phyloP scores from a whole-genome alignment of 495 filamentous ascomycete species.

The Cercophora sp. region DNA sequence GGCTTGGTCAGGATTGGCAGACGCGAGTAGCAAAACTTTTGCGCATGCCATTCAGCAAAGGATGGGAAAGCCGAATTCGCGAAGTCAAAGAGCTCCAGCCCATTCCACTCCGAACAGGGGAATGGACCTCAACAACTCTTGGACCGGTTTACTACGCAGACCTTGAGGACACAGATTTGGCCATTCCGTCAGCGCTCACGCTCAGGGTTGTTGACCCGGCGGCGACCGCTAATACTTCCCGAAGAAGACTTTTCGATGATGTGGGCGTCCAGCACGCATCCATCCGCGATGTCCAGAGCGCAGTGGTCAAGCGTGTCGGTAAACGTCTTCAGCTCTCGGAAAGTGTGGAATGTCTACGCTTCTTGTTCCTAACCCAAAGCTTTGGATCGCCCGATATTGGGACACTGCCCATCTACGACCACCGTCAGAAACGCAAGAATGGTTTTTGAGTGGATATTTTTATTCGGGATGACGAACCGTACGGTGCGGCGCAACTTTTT shows the following conservation, averaged over 20 bases:
- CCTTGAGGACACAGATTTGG: constrained; percentile 3
- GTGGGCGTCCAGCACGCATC: constrained; percentile 20
- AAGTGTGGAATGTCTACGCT: neutral
- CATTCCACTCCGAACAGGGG: constrained; percentile 12
- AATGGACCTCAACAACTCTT: constrained; percentile 12
- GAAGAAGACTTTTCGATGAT: constrained; percentile 24
- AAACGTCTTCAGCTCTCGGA: neutral
- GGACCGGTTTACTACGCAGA: constrained; percentile 23
- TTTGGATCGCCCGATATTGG: neutral
- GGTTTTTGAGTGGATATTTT: constrained; percentile 15
- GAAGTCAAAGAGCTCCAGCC: constrained; percentile 11
- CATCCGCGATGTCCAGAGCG: neutral
- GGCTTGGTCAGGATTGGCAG: constrained; percentile 21
- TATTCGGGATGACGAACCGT: constrained; percentile 20
- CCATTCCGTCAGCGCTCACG: constrained; percentile 24
- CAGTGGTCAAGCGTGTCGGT: neutral
- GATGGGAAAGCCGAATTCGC: neutral
- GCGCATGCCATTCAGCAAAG: constrained; percentile 1
- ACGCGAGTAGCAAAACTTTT: constrained; percentile 14
- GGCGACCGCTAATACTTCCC: constrained; percentile 12
- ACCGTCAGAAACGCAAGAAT: neutral
- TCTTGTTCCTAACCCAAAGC: neutral
- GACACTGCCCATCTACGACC: neutral
- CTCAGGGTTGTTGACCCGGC: constrained; percentile 16
- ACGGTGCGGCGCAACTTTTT: constrained; percentile 23